Base-by-base conservation (phyloP, 352 stramenopile genomes). In the Phytopythium montanum region DNA sequence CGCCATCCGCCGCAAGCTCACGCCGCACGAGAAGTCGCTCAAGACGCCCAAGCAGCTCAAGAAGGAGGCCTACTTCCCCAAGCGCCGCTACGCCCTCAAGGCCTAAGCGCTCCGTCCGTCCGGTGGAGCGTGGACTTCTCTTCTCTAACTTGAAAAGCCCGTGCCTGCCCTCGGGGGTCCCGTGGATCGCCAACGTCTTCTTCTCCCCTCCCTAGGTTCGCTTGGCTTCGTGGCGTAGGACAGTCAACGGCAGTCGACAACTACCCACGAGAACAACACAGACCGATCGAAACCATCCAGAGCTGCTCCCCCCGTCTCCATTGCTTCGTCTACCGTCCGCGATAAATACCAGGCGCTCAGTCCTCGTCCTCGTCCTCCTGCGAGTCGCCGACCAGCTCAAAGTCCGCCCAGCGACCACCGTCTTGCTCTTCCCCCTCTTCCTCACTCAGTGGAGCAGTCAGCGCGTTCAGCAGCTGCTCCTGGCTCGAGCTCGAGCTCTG, bases 21-120 rank as follows among this genome's bases (percentile, higher is more conserved):
- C 95, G 60, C 95, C 91, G 76, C 88, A 97, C 64, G 92, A 99
- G 81, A 91, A 91, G 79, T 82, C 72, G 34, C 75, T 91, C 66
- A 98, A 97, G 81, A 98, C 94, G 54, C 69, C 93, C 60, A 97
- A 97, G 84, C 79, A 97, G 72, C 72, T 90, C 69, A 98, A 97
- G 90, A 99, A 98, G 91, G 91, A 96, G 61, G 79, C 81, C 42
- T 97, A 98, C 81, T 99, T 98, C 76, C 96, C 97, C 54, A 97
- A 92, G 80, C 84, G 96, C 61, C 95, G 96, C 68, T 99, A 94
- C 81, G 96, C 97, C 61, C 84, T 99, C 73, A 99, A 99, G 92
- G 97, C 97, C 58, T 98, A 98, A 97, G 74, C 63, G 41, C 14
- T 28, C 16, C 21, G 29, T 64, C n/a, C n/a, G n/a, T n/a, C n/a